phyloP scores from a whole-genome alignment of 208 protist species.

The Leishmania amazonensis region DNA sequence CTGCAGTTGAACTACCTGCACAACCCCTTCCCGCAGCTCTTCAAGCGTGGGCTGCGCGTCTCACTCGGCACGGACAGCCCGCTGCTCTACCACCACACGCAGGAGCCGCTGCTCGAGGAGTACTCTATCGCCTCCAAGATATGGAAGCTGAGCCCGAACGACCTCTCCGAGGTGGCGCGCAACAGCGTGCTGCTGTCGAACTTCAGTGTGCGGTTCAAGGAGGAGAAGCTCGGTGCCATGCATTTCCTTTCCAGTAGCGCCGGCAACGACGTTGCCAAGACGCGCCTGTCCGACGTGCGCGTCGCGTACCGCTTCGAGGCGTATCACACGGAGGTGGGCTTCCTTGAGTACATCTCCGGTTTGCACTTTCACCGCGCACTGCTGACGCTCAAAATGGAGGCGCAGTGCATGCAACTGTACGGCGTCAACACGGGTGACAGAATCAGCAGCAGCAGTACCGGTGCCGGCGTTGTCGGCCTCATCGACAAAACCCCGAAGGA shows the following conservation, averaged over 20 bases:
- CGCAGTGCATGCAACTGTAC: constrained; percentile 41
- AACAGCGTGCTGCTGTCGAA: constrained; percentile 89
- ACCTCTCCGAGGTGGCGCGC: constrained; percentile 93
- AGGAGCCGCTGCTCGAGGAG: constrained; percentile 93
- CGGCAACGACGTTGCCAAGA: constrained; percentile 82
- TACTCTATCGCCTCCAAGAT: constrained; percentile 94
- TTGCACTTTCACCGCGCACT: constrained; percentile 75
- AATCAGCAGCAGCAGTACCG: constrained; percentile 7
- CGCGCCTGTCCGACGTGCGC: constrained; percentile 88
- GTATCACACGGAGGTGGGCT: constrained; percentile 89
- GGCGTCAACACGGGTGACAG: background rate
- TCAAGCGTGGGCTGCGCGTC: constrained; percentile 96
- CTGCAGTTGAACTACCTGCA: constrained; percentile 95
- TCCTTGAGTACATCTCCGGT: constrained; percentile 82
- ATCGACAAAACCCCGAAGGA: constrained; percentile 80
- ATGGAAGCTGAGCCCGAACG: constrained; percentile 91
- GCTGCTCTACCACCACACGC: constrained; percentile 97
- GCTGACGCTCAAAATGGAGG: constrained; percentile 68
- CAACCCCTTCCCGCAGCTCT: constrained; percentile 97
- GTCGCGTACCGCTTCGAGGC: constrained; percentile 91
- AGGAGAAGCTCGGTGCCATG: constrained; percentile 81
- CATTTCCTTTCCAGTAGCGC: constrained; percentile 89
- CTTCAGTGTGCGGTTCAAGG: constrained; percentile 83
- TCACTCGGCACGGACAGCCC: constrained; percentile 96
- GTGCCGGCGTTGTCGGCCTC: constrained; percentile 24